Base-by-base conservation (phyloP, 192 early-diverging fungal species). In the Chytriomyces confervae region DNA sequence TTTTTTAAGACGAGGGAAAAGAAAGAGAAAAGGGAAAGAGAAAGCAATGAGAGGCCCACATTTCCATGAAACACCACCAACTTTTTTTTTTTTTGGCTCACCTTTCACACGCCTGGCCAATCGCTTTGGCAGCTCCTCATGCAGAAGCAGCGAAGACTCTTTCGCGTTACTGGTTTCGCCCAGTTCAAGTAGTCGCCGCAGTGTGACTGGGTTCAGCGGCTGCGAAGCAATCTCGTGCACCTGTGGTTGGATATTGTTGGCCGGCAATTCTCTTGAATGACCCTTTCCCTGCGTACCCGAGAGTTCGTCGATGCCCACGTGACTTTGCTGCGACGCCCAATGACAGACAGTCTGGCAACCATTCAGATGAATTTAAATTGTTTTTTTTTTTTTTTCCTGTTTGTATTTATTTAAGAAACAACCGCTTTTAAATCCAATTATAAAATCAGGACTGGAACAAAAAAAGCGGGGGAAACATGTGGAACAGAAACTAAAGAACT, bases 71-170 rank as follows among this genome's bases (percentile, higher is more conserved):
- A 20, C 36, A 48, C 24, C 49, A 2, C 66, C 18, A 11, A 5
- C 6, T 5, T 48, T 47, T 36, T 20, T 9, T 18, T 50, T 43
- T 20, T 5, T 10, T 1, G 66, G 62, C n/a, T 18, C 11, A 88
- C 83, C 84, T 73, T 89, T 88, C 9, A 96, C 94, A 5, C 95
- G 91, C 73, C 93, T 84, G 36, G 95, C 96, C 74, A 99, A 84
- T 7, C 97, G 90, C 66, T 94, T 94, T 0, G 96, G 96, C 24
- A 99, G 85, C 83, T 97, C 95, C 1, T 50, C 86, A 44, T 83
- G 80, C 0, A 83, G 76, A 66, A 84, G 82, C 63, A 64, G 63
- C 23, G 86, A 81, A 10, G 72, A 79, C 9, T 75, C 80, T 18
- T 61, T 43, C 5, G 76, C 50, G 69, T 80, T 81, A 23, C 36